Conservation (phyloP, 2,329 filamentous ascomycete species). For the Gliomastix tumulicola region DNA sequence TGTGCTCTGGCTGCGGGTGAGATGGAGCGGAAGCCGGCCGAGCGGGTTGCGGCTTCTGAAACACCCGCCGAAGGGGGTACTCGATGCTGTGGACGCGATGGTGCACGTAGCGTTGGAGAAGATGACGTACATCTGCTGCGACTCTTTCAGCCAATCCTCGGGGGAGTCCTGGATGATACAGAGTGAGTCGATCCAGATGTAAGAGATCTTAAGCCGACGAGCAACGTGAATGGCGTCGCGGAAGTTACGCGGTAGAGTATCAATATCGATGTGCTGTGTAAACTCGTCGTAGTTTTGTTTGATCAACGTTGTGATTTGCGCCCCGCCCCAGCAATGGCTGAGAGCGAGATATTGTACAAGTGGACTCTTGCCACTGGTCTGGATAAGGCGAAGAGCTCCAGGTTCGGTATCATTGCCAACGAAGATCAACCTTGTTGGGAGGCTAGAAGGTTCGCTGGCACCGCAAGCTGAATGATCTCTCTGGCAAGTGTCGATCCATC, state of each 20-base stretch:
- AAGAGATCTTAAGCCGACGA: neutral
- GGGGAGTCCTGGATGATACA: slow-evolving; percentile 4
- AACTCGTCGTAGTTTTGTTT: neutral
- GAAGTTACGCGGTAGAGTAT: neutral
- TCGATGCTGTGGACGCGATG: neutral
- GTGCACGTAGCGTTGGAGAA: neutral
- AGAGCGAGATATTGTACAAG: slow-evolving; percentile 1
- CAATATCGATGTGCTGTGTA: neutral
- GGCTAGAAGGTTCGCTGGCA: no score
- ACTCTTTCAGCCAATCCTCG: slow-evolving; percentile 3
- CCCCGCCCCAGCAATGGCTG: slow-evolving; percentile 4
- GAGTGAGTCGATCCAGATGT: slow-evolving; percentile 4
- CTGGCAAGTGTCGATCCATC: no score
- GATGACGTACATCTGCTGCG: slow-evolving; percentile 1
- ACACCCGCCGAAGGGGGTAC: neutral
- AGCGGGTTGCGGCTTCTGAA: no score
- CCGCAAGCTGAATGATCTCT: neutral
- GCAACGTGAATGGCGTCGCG: slow-evolving; percentile 1
- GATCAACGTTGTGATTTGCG: neutral
- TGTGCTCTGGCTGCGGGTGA: neutral
- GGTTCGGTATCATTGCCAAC: neutral
- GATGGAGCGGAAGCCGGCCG: neutral
- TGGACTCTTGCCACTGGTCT: neutral
- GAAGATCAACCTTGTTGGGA: neutral
- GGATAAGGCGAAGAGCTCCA: neutral